Evolutionary conservation across 495 filamentous ascomycete genomes (phyloP).

Genomic region (Xylaria sp.): DNA sequence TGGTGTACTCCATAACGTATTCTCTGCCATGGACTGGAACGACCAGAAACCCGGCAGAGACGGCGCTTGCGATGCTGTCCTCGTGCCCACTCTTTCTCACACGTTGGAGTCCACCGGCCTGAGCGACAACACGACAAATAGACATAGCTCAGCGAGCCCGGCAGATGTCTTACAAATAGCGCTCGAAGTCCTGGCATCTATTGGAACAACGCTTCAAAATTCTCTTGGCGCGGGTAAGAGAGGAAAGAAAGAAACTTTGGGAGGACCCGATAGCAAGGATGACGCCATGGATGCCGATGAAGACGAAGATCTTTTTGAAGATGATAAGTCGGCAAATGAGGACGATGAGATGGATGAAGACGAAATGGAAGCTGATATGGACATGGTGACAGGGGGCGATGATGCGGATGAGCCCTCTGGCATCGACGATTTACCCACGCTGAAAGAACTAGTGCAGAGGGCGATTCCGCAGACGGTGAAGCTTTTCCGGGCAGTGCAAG

Average conservation of each 20-base stretch:
- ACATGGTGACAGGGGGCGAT: slow-evolving; percentile 58
- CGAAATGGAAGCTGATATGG: slow-evolving; percentile 65
- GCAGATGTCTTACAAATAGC: slow-evolving; percentile 54
- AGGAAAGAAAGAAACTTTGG: slow-evolving; percentile 40
- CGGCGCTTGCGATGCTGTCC: slow-evolving; percentile 54
- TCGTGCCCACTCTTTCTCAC: slow-evolving; percentile 52
- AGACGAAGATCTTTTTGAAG: slow-evolving; percentile 35
- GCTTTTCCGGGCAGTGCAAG: slow-evolving; percentile 40
- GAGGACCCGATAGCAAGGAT: slow-evolving; percentile 40
- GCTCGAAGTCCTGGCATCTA: slow-evolving; percentile 64
- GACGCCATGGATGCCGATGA: slow-evolving; percentile 46
- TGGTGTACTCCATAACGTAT: slow-evolving; percentile 62
- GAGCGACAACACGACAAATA: slow-evolving; percentile 36
- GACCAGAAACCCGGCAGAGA: slow-evolving; percentile 56
- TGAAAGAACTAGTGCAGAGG: slow-evolving; percentile 54
- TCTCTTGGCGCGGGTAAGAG: slow-evolving; percentile 49
- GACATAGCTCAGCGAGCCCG: slow-evolving; percentile 33
- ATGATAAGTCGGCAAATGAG: slow-evolving; percentile 43
- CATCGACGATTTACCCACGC: slow-evolving; percentile 52
- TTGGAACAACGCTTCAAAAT: slow-evolving; percentile 60
- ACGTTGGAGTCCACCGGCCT: slow-evolving; percentile 44
- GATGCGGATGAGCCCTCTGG: slow-evolving; percentile 42
- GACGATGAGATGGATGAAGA: slow-evolving; percentile 48
- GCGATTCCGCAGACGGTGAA: slow-evolving; percentile 58
- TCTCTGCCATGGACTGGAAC: slow-evolving; percentile 51